These are phyloP conservation scores for Thalassiosira hispida DNA, from an alignment of 352 stramenopile genomes.

Conservation along the genomic window DNA sequence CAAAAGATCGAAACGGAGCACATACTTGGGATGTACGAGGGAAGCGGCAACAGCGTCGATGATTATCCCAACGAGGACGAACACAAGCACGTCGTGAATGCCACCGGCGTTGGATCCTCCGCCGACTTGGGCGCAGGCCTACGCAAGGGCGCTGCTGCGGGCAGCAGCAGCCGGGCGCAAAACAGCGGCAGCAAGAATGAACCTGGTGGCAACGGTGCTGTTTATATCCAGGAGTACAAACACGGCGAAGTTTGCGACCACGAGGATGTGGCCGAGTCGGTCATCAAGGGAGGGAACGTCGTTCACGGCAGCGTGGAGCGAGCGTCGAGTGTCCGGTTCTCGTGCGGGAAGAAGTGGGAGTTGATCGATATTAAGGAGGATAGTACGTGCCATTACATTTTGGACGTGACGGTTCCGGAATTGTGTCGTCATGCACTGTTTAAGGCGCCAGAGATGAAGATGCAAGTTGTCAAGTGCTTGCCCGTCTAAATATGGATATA, in stretches of 20 bases:
- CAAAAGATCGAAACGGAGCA: slow-evolving; percentile 63
- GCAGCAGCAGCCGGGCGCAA: slow-evolving; percentile 5
- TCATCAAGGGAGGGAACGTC: slow-evolving; percentile 79
- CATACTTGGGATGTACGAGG: slow-evolving; percentile 62
- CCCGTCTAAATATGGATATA: no score
- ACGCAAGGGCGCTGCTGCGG: not conserved
- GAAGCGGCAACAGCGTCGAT: slow-evolving; percentile 34
- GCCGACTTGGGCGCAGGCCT: slow-evolving; percentile 22
- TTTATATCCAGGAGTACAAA: slow-evolving; percentile 77
- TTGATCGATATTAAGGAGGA: slow-evolving; percentile 80
- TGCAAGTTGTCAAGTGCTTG: slow-evolving; percentile 81
- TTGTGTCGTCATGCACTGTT: slow-evolving; percentile 82
- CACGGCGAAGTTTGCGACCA: slow-evolving; percentile 78
- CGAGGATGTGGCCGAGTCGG: slow-evolving; percentile 79
- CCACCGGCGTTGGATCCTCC: slow-evolving; percentile 38
- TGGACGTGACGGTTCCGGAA: slow-evolving; percentile 74
- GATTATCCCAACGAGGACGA: slow-evolving; percentile 63
- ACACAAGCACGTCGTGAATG: slow-evolving; percentile 72
- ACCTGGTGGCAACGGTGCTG: slow-evolving; percentile 66
- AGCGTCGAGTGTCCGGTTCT: slow-evolving; percentile 75
- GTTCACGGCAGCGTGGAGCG: slow-evolving; percentile 66
- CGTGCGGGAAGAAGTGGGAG: slow-evolving; percentile 63
- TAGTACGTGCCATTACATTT: slow-evolving; percentile 82
- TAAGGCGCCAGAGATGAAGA: slow-evolving; percentile 69
- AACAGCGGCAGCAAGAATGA: slow-evolving; percentile 30